Percentiles rank a stretch among this genome's conserved stretches.
Conservation (phyloP, 1,284 basidiomycete species). For the Schizophyllum amplum region DNA sequence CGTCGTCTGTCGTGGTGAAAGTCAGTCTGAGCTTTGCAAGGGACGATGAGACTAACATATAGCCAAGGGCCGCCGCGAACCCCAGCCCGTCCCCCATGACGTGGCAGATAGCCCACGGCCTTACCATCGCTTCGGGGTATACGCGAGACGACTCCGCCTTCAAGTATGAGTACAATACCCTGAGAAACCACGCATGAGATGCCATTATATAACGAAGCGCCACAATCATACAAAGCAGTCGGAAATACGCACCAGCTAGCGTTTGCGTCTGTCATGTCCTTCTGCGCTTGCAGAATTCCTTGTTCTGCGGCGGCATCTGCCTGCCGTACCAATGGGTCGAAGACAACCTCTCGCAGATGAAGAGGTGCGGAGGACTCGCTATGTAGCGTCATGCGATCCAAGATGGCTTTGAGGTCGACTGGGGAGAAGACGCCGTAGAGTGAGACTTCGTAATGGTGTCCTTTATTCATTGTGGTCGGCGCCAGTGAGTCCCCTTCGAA, state of each 20-base stretch:
- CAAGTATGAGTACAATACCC: constrained; percentile 68
- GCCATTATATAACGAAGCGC: too few relatives aligned
- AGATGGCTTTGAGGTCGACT: constrained; percentile 52
- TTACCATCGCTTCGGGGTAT: constrained; percentile 74
- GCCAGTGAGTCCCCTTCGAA: not conserved
- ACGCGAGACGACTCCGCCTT: constrained; percentile 71
- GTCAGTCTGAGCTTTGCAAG: constrained; percentile 3
- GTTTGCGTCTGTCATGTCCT: constrained; percentile 53
- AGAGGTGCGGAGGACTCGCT: constrained; percentile 64
- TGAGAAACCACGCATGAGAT: constrained; percentile 19
- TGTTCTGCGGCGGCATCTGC: constrained; percentile 49
- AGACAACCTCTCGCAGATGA: constrained; percentile 65
- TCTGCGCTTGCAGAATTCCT: constrained; percentile 62
- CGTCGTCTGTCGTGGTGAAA: constrained; percentile 36
- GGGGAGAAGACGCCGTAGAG: constrained; percentile 69
- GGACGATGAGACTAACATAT: constrained; percentile 36
- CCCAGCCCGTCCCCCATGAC: constrained; percentile 69
- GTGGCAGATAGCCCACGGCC: constrained; percentile 71
- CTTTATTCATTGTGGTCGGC: not conserved
- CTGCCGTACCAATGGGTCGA: constrained; percentile 64
- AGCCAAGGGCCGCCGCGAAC: constrained; percentile 70
- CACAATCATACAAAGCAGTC: too few relatives aligned
- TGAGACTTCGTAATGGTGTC: constrained; percentile 56
- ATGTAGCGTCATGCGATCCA: constrained; percentile 70
- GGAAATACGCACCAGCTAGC: constrained; percentile 41